phyloP scores from a whole-genome alignment of 2,329 filamentous ascomycete genomes.

The Hawksworthiomyces lignivorus region DNA sequence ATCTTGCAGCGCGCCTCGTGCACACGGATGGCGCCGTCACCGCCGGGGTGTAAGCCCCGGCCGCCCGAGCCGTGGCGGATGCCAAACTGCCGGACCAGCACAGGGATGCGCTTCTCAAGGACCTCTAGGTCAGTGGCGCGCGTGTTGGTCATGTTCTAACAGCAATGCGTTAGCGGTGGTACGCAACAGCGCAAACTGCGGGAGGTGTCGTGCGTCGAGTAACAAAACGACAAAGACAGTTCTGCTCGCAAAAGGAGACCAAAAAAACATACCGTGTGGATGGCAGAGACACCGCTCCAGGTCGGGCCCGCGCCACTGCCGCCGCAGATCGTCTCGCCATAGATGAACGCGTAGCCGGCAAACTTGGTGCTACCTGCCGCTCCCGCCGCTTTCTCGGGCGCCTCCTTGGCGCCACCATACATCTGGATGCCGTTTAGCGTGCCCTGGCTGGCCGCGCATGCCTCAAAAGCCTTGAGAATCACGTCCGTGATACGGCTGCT shows the following conservation, averaged over 20 bases:
- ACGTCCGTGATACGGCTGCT: constrained; percentile 36
- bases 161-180: neutral
- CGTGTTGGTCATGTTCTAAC: constrained; percentile 71
- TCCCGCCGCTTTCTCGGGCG: too few relatives aligned
- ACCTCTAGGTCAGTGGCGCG: constrained; percentile 73
- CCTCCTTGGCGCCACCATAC: constrained; percentile 17
- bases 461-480: constrained; percentile 69
- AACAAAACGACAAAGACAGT: constrained; percentile 17
- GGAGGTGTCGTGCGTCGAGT: too few relatives aligned
- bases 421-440: constrained; percentile 26
- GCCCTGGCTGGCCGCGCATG: constrained; percentile 19
- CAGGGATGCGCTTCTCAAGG: constrained; percentile 68
- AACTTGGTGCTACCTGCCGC: constrained; percentile 17
- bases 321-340: constrained; percentile 24
- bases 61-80: constrained; percentile 57
- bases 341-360: constrained; percentile 22
- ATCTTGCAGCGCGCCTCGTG: too few relatives aligned
- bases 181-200: neutral
- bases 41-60: constrained; percentile 55
- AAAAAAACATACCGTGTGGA: too few relatives aligned
- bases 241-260: too few relatives aligned
- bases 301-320: constrained; percentile 22
- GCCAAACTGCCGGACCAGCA: constrained; percentile 61
- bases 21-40: constrained; percentile 44
- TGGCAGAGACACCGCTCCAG: neutral